phyloP scores from a whole-genome alignment of 306 rosid species.

The Parietaria judaica region DNA sequence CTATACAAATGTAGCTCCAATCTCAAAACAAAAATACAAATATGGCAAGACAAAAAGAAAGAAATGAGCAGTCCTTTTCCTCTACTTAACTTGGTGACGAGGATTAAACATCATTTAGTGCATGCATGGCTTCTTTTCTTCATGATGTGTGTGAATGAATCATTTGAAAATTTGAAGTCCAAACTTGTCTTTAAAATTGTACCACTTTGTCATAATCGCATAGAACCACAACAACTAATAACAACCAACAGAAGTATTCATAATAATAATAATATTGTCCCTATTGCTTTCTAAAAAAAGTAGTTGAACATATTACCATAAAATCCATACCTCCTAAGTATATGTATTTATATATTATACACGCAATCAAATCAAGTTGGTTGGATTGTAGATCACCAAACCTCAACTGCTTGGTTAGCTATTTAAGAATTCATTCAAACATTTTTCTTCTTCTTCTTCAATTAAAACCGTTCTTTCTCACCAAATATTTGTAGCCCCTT shows the following conservation, averaged over 20 bases:
- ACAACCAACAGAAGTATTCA: neutral
- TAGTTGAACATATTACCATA: neutral
- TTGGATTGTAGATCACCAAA: slow-evolving; percentile 73
- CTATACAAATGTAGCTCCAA: no score
- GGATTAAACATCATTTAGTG: slow-evolving; percentile 5
- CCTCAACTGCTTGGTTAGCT: slow-evolving; percentile 57
- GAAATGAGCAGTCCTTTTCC: no score
- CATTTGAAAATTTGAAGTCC: no score
- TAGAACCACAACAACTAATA: no score
- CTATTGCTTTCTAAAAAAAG: neutral
- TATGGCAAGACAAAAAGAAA: neutral
- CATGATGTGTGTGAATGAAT: neutral
- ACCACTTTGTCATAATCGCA: slow-evolving; percentile 1
- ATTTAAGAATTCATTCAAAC: slow-evolving; percentile 29
- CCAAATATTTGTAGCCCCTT: slow-evolving; percentile 28
- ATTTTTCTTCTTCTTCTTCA: neutral
- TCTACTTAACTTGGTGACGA: neutral
- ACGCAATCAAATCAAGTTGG: slow-evolving; percentile 50
- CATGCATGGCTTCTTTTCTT: slow-evolving; percentile 12
- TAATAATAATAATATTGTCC: neutral
- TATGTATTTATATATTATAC: slow-evolving; percentile 1
- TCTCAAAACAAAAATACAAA: neutral
- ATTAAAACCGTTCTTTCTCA: slow-evolving; percentile 13
- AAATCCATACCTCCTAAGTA: neutral
- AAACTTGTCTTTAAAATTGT: no score